Evolutionary conservation across 441 rosid species (phyloP), one percentile per base, ranked within the genome.

Genomic region (Adansonia madagascariensis): DNA sequence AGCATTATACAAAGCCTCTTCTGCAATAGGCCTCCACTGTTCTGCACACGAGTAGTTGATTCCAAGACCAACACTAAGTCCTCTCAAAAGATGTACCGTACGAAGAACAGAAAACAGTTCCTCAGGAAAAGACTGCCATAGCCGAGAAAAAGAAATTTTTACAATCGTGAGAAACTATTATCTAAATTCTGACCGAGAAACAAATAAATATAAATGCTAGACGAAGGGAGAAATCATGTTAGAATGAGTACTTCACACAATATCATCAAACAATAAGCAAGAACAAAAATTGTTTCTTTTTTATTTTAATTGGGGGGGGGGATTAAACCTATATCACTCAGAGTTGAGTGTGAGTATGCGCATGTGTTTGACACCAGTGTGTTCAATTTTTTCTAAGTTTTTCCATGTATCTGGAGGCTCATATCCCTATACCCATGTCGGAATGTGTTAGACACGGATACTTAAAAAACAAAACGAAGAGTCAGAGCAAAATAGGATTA

Each of bases 51-150:
- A 93, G 81, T 86, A 95, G 84, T 92, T 93, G 75, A 95, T 77
- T 76, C 96, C 97, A 20, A 95, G 89, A 62, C 99, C 99, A 43
- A 93, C 98, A 35, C 98, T 93, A 27, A 95, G 94, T 64, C 99
- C 99, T 88, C 99, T 90, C 78, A 93, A 78, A 65, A 95, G 88
- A 84, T 89, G 88, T 73, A 93, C 94, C 0, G 99, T 93, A 41
- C 98, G 92, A 62, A 95, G 94, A 61, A 93, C 88, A 56, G 97
- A 92, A 84, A 92, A 93, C 67, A 95, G 84, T 72, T 95, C 97
- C 86, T 93, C 99, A 27, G 98, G 98, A 80, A 95, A 95, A 74
- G 92, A 88, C 99, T 93, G 77, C 57, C 64, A 79, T 20, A 27
- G 78, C 74, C 63, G 41, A 74, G 41, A 18, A 62, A 60, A 60